Evolutionary conservation across 2,329 filamentous ascomycete genomes (phyloP), one percentile per base, ranked within the genome.

Genomic region (Diplocarpon mali): DNA sequence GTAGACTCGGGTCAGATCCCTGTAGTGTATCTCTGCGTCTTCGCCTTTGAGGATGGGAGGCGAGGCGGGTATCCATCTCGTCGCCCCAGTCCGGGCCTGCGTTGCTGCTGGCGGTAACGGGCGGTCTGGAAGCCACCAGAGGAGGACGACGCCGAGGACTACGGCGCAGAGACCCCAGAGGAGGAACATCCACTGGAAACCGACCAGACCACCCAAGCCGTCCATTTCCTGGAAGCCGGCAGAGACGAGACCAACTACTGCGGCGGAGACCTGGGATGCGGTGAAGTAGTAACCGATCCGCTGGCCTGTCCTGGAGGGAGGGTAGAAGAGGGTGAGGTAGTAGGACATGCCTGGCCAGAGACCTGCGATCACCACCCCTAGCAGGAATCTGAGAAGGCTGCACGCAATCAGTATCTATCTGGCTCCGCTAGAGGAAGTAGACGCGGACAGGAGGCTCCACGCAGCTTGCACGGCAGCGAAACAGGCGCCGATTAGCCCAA

Each of bases 311-410:
- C 85, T 75, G 5, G 84, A 85, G 0, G 88, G 87, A 6, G 88
- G 88, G 60, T 95, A 95, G 69, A 94, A 95, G 7, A 94, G 72
- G 0, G 88, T 93, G 38, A 95, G 71, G 60, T 94, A 95, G 63
- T 92, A 92, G 9, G 86, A 78, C 88, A 95, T 94, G 40, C 88
- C 47, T 0, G 88, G 88, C 88, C 88, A 95, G 82, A 95, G 88
- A 38, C 88, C 88, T 1, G 88, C 88, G 60, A 89, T 89, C 17
- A 94, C 87, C 12, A 92, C 74, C 38, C 88, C 88, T 6, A 95
- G 75, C 10, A 95, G 71, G 45, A 95, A 81, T 7, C 88, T 80
- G 24, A 95, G 72, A n/a, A 94, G 70, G 54, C 76, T 75, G 36
- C 2, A 5, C 8, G 6, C 14, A 2, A 16, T 54, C 17, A 51